These are phyloP conservation scores for Oenanthe sinensis DNA, from an alignment of 129 eudicot species.

Conservation along the genomic window DNA sequence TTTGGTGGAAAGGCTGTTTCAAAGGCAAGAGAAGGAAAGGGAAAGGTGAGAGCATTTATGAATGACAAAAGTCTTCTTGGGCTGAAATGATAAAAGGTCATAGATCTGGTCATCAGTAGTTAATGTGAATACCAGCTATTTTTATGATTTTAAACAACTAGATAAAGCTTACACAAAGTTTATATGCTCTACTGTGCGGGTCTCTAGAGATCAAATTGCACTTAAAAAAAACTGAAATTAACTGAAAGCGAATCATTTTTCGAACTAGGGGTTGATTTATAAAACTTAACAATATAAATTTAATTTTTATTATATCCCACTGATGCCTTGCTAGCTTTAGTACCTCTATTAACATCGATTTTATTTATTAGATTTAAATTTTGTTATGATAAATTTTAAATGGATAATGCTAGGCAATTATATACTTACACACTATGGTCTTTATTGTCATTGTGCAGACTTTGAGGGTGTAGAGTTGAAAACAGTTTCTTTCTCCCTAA, in stretches of 20 bases:
- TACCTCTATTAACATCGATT: neutral
- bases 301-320: neutral
- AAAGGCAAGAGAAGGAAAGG: conserved; percentile 14
- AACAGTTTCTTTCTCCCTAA: conserved; percentile 48
- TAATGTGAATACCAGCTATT: neutral
- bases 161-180: neutral
- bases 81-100: neutral
- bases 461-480: conserved; percentile 54
- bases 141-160: neutral
- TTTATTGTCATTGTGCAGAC: conserved; percentile 29
- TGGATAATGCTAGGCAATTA: neutral
- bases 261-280: neutral
- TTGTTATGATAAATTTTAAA: neutral
- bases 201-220: neutral
- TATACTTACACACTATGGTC: neutral
- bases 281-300: neutral
- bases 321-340: neutral
- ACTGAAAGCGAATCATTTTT: neutral
- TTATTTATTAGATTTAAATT: neutral
- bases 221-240: neutral
- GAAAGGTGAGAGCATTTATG: conserved; percentile 21
- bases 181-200: neutral
- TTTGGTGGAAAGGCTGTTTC: conserved; percentile 36
- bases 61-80: neutral
- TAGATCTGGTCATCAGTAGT: neutral